Evolutionary conservation across 1,284 basidiomycete genomes (phyloP).

Genomic region (Neotropicomus parvogracilis): DNA sequence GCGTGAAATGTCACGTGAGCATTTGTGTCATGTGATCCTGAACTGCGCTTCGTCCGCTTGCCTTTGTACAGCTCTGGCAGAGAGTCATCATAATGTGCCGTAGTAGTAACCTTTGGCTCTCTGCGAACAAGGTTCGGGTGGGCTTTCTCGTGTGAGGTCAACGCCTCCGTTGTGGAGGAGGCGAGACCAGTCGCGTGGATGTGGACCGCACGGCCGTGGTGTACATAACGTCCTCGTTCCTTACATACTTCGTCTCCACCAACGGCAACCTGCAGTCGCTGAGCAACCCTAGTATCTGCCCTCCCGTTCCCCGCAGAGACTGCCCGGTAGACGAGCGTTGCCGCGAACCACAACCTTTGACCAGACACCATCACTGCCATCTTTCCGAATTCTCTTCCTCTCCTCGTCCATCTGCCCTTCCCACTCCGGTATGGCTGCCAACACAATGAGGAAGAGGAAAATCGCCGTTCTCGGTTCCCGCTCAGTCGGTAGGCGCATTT

Average conservation of each 20-base stretch:
- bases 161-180: too few species aligned
- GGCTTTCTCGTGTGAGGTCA: too few species aligned
- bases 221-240: slow-evolving; percentile 21
- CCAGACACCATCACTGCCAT: slow-evolving; percentile 12
- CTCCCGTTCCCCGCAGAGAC: slow-evolving; percentile 17
- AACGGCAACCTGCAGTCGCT: background rate
- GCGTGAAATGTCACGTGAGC: slow-evolving; percentile 30
- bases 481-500: slow-evolving; percentile 61
- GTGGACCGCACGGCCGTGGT: too few species aligned
- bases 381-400: slow-evolving; percentile 11
- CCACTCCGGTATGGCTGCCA: slow-evolving; percentile 41
- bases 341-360: slow-evolving; percentile 23
- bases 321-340: slow-evolving; percentile 24
- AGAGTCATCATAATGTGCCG: too few species aligned
- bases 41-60: too few species aligned
- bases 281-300: slow-evolving; percentile 16
- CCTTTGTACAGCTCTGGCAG: too few species aligned
- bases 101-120: too few species aligned
- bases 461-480: slow-evolving; percentile 79
- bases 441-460: slow-evolving; percentile 79
- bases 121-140: too few species aligned
- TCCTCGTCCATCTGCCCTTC: background rate
- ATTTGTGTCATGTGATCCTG: slow-evolving; percentile 22
- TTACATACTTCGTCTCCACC: slow-evolving; percentile 1
- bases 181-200: slow-evolving; percentile 19